Evolutionary conservation across 179 eudicot genomes (phyloP), one percentile per base, ranked within the genome.

Genomic region (Silene noctiflora): DNA sequence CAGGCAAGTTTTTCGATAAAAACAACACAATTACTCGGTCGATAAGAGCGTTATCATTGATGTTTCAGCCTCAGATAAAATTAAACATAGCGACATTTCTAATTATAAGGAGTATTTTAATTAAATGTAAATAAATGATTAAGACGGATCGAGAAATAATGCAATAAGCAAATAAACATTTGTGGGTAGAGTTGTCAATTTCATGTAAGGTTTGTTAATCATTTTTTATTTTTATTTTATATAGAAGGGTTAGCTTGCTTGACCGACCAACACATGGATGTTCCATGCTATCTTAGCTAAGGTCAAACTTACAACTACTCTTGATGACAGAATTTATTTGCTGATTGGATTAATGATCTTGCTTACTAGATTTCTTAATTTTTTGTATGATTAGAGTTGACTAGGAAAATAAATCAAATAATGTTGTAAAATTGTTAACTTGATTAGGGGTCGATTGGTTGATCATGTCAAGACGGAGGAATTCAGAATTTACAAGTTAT

Each of bases 261-360:
- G 81, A 83, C 83, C 77, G 77, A 79, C 85, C 85, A 82, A 82
- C 78, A 79, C 81, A 82, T 79, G 83, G 76, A 75, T 72, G 77
- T 73, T 76, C 58, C 78, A 79, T 79, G 76, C 75, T 51, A 20
- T 67, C 53, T 73, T 75, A 67, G 83, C 73, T 62, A 70, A 74
- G 72, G 78, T 80, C 83, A 83, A 77, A 77, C 75, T 55, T 72
- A 75, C 79, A 78, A 82, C 81, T 55, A 81, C 81, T 78, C 75
- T 75, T 70, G 55, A 62, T 63, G 73, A 16, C 63, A 70, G 24
- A 56, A 66, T 77, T 67, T 68, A 20, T 71, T 24, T 71, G 51
- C 16, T 80, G 42, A 80, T 80, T 75, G 67, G 72, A 65, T 64
- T 64, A 62, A 51, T 29, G 42, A 64, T 80, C 63, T 71, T 53